Base-by-base conservation (phyloP, 768 basidiomycete species). In the Cystofilobasidium bisporidii region DNA sequence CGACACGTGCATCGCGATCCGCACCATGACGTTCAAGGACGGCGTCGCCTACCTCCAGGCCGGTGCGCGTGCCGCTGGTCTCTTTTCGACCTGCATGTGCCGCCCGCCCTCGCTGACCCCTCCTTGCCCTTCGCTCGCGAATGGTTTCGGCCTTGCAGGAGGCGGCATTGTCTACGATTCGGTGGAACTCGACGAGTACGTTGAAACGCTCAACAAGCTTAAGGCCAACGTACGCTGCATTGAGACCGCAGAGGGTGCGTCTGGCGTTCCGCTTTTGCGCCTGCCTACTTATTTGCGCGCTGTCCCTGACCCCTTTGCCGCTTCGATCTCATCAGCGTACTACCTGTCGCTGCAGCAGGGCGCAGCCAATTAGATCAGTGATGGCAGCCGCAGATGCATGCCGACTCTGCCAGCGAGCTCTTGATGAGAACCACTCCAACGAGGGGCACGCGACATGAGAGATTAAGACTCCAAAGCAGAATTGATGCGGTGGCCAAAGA, bases 1-100 rank as follows among this genome's bases (percentile, higher is more conserved):
- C 88, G 96, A 99, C 76, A 96, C 91, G 0, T 98, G 94, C 78
- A 99, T 99, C 73, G 94, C 96, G 6, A 98, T 99, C 73, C 85
- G 96, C 38, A 98, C 93, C 6, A 98, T 97, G 91, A 84, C 86
- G 1, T 97, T 96, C 82, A 97, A 96, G 78, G 83, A 92, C 71
- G 91, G 92, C 2, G 81, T 85, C 24, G 78, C 75, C 0, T 98
- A 97, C 76, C 79, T 98, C 56, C 93, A 97, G 75, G 96, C 96
- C 0, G 78, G 76, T 72, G 67, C 65, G n/a, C n/a, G 67, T 64
- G 36, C 20, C 9, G 20, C 26, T 32, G 6, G 15, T 43, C 20
- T 8, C 26, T 18, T 32, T 24, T 53, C 33, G 6, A n/a, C 45
- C 32, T 26, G 5, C 30, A 22, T n/a, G n/a, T n/a, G n/a, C n/a